Percentiles rank a stretch among this genome's conserved stretches.
Conservation (phyloP, 2,329 filamentous ascomycete genomes). For the Knufia fluminis region DNA sequence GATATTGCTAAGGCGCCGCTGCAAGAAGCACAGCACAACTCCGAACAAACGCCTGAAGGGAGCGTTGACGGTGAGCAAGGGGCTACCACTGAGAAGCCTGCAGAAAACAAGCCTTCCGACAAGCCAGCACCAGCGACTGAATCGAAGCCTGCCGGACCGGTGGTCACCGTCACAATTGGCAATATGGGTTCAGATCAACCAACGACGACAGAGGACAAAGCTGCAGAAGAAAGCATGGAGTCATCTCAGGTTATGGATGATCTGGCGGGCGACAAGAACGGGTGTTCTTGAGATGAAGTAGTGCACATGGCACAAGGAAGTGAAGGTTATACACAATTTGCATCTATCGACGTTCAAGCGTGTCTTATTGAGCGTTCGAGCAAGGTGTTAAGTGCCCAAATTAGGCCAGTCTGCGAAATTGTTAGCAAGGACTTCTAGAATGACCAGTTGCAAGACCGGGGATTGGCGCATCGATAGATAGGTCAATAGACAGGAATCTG, state of each 20-base stretch:
- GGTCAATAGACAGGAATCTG: background rate
- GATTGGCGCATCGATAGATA: background rate
- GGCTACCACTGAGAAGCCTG: background rate
- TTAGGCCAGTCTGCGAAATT: slow-evolving; percentile 1
- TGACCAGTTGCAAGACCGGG: background rate
- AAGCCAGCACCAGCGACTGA: too few species aligned
- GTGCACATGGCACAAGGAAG: too few species aligned
- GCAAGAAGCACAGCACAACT: slow-evolving; percentile 15
- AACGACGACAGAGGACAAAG: background rate
- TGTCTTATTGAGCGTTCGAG: background rate
- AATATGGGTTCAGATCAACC: too few species aligned
- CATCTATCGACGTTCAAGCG: background rate
- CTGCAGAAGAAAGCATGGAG: background rate
- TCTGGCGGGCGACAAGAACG: slow-evolving; percentile 1
- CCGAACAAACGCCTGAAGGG: slow-evolving; percentile 8
- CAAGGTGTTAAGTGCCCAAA: slow-evolving; percentile 1
- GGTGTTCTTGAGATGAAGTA: too few species aligned
- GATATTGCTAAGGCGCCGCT: slow-evolving; percentile 23
- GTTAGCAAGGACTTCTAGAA: background rate
- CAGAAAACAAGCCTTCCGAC: background rate
- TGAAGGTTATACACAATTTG: background rate
- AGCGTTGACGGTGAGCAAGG: background rate
- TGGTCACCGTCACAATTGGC: background rate
- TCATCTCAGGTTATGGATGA: slow-evolving; percentile 1
- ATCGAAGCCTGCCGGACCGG: background rate